Conservation (phyloP, 257 asterid genomes). For the Scutellaria galericulata region DNA sequence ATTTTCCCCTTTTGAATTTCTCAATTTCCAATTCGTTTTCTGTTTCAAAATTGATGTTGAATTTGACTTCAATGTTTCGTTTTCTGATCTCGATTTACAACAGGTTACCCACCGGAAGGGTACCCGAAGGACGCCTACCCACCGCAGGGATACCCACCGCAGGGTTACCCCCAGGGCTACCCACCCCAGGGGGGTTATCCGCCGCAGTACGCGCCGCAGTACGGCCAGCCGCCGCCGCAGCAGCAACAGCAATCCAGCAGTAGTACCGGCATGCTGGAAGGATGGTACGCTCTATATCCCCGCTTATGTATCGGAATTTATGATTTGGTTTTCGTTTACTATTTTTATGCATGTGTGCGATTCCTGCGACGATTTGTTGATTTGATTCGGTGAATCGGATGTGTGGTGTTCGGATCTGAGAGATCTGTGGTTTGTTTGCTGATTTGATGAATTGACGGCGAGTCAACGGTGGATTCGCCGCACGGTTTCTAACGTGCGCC, state of each 20-base stretch:
- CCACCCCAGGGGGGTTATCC: constrained; percentile 65
- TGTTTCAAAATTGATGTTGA: not conserved
- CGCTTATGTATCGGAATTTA: not conserved
- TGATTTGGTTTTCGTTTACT: not conserved
- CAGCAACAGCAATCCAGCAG: constrained; percentile 52
- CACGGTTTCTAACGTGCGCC: constrained; percentile 21
- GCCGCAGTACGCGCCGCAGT: constrained; percentile 71
- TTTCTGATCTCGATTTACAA: not conserved
- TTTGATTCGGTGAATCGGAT: constrained; percentile 18
- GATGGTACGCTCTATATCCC: constrained; percentile 53
- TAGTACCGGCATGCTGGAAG: constrained; percentile 57
- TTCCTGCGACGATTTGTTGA: not conserved
- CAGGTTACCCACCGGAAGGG: constrained; percentile 79
- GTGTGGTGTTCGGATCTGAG: constrained; percentile 32
- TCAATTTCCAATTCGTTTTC: not conserved
- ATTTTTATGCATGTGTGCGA: not conserved
- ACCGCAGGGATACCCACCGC: constrained; percentile 70
- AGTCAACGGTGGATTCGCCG: constrained; percentile 29
- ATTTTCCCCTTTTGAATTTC: not conserved
- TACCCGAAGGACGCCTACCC: constrained; percentile 80
- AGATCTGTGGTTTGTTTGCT: constrained; percentile 30
- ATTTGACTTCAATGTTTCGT: not conserved
- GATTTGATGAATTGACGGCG: constrained; percentile 28
- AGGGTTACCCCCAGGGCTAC: constrained; percentile 59
- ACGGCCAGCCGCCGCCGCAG: constrained; percentile 59